Conservation (phyloP, 352 stramenopile species). For the Blastocystis sp. region DNA sequence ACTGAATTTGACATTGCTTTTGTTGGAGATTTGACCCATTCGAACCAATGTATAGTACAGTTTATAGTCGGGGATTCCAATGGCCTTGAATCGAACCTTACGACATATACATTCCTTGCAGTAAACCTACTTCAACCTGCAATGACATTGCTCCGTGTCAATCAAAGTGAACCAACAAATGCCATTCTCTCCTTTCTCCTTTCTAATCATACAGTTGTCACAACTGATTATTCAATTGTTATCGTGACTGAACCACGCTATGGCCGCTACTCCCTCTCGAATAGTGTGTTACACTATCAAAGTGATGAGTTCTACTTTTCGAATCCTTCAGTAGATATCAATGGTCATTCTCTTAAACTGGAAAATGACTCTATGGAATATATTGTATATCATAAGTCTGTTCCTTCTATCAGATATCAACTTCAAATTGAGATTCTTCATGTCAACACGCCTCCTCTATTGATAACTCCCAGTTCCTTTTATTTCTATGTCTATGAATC, state of each 20-base stretch:
- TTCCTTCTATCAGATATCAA: background rate
- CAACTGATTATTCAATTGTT: background rate
- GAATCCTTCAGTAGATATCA: background rate
- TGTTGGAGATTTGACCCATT: background rate
- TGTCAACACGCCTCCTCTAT: background rate
- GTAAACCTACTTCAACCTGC: background rate
- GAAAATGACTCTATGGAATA: background rate
- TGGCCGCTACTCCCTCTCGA: background rate
- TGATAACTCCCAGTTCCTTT: background rate
- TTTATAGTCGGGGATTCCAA: background rate
- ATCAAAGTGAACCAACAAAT: background rate
- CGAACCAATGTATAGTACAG: background rate
- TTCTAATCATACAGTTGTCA: background rate
- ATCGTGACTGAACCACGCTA: background rate
- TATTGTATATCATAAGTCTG: background rate
- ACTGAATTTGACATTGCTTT: background rate
- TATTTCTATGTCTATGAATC: background rate
- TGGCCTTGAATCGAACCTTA: background rate
- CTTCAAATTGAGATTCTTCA: background rate
- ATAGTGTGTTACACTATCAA: background rate
- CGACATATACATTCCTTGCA: background rate
- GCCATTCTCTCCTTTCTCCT: background rate
- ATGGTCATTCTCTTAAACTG: background rate
- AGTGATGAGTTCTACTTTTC: slow-evolving; percentile 1
- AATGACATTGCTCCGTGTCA: background rate